Conservation (phyloP, 441 rosid genomes). For the Eruca vesicaria region DNA sequence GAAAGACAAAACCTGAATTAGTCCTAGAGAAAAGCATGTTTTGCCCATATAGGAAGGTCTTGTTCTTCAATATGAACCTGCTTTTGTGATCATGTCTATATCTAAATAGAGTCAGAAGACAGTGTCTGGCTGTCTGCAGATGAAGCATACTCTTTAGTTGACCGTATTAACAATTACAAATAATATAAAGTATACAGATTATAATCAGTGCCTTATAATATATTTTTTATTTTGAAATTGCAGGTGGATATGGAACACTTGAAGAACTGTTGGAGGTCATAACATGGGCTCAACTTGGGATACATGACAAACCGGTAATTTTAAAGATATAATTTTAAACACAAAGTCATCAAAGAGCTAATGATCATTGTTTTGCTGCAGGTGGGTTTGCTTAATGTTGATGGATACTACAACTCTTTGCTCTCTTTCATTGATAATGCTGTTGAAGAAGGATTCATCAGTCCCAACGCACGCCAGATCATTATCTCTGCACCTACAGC, state of each 20-base stretch:
- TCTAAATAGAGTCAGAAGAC: conserved; percentile 18
- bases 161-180: not conserved
- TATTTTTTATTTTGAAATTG: conserved; percentile 11
- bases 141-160: conserved; percentile 9
- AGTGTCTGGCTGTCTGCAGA: conserved; percentile 14
- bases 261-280: conserved; percentile 66
- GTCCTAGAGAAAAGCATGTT: conserved; percentile 19
- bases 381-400: conserved; percentile 74
- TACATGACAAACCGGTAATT: conserved; percentile 67
- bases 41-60: conserved; percentile 15
- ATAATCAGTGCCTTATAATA: too few species aligned
- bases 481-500: conserved; percentile 71
- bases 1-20: conserved; percentile 33
- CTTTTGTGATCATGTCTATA: conserved; percentile 13
- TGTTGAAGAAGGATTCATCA: conserved; percentile 73
- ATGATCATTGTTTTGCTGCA: conserved; percentile 20
- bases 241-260: conserved; percentile 74
- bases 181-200: not conserved
- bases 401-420: conserved; percentile 73
- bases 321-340: not conserved
- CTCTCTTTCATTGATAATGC: conserved; percentile 72
- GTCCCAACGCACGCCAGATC: conserved; percentile 68
- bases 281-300: conserved; percentile 70
- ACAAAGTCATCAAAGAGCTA: not conserved
- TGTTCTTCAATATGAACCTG: conserved; percentile 12